Percentiles rank a stretch among this genome's conserved stretches.
Evolutionary conservation across 2,329 filamentous ascomycete genomes (phyloP).

Genomic region (Aureobasidium sp.): DNA sequence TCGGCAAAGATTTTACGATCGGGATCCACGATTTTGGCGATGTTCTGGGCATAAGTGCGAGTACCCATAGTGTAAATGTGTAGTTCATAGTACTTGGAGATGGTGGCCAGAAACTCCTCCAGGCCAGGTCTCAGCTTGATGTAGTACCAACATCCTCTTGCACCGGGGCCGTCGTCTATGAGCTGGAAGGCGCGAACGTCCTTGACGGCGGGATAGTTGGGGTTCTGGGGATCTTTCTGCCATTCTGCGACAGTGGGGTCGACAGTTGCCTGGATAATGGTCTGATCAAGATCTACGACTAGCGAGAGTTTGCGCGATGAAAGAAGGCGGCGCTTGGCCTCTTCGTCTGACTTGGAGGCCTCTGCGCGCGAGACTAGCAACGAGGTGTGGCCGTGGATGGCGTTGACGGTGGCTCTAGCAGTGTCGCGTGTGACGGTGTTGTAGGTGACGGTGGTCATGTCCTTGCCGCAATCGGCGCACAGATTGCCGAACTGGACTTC

Average conservation of each 20-base stretch:
- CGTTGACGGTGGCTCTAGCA: conserved; percentile 84
- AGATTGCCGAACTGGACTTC: conserved; percentile 85
- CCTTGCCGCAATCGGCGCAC: conserved; percentile 86
- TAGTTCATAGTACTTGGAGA: conserved; percentile 80
- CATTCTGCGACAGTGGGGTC: conserved; percentile 95
- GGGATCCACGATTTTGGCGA: conserved; percentile 88
- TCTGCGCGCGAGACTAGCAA: conserved; percentile 79
- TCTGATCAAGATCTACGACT: conserved; percentile 96
- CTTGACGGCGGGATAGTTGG: conserved; percentile 85
- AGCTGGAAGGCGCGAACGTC: conserved; percentile 86
- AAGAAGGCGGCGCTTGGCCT: conserved; percentile 76
- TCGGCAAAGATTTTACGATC: conserved; percentile 85
- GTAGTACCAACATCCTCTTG: conserved; percentile 85
- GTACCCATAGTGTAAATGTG: conserved; percentile 99
- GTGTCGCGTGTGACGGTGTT: conserved; percentile 72
- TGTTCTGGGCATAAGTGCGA: conserved; percentile 85
- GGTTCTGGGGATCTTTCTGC: conserved; percentile 80
- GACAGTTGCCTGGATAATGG: conserved; percentile 95
- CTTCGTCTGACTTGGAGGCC: conserved; percentile 74
- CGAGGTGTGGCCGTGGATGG: conserved; percentile 84
- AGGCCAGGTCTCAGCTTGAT: conserved; percentile 93
- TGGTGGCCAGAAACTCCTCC: conserved; percentile 67
- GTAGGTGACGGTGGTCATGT: conserved; percentile 88
- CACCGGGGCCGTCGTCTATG: conserved; percentile 71
- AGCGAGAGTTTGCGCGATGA: conserved; percentile 77